Base-by-base conservation (phyloP, 108 stramenopile species). In the Schizochytrium sp. region DNA sequence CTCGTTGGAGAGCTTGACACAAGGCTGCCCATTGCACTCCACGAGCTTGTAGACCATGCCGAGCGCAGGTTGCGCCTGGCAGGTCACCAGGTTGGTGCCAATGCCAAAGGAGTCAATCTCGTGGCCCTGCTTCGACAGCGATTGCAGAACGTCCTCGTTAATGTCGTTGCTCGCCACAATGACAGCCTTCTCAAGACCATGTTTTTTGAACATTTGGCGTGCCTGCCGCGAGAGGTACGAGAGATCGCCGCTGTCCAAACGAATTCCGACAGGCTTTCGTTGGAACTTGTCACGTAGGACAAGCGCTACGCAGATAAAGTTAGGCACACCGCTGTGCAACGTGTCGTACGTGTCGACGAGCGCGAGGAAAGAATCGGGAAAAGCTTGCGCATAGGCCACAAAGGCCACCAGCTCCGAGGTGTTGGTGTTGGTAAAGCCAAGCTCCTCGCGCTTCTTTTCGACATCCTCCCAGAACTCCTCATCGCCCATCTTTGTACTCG, bases 271-370 rank as follows among this genome's bases (percentile, higher is more conserved):
- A 23, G 99, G 97, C 60, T 72, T 89, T 90, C 97, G 95, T 44
- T 98, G 98, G 60, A 97, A 90, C 72, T 98, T 97, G 69, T 95
- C 91, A 18, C 51, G 45, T 88, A 99, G 93, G 4, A 94, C 98
- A 88, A 96, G 87, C 5, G 98, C 96, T 53, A 99, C 98, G 23
- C 93, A 51, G 28, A 96, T 55, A 91, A 98, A 99, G 93, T 99
- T 99, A 4, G 94, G 94, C 58, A 98, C 76, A 3, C 99, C 99
- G 60, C 95, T 96, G 44, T 92, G 88, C 5, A 99, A 93, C 5
- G 98, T 98, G 88, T 98, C 97, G 91, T 99, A 99, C 2, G 99
- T 99, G 93, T 99, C 99, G 25, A 99, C 93, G 28, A 99, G 95
- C 69, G 97, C 98, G 16, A 99, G 90, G 89, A 98, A 99, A 16